Percentiles rank a stretch among this genome's conserved stretches.
Evolutionary conservation across 441 rosid genomes (phyloP).

Genomic region (Pelargonium citronellum): DNA sequence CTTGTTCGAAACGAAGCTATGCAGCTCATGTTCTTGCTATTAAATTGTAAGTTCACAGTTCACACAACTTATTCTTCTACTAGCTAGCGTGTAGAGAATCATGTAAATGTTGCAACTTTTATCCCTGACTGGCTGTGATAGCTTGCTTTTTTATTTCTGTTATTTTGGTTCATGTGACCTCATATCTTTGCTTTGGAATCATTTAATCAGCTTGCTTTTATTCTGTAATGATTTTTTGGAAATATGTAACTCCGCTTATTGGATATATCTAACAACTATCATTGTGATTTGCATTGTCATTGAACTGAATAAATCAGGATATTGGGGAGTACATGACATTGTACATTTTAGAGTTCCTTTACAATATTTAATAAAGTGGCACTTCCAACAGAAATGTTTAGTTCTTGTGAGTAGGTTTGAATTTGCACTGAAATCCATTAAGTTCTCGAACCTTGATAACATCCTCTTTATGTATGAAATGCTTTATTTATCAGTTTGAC

Average conservation of each 20-base stretch:
- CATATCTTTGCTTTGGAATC: constrained; percentile 12
- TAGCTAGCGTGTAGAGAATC: neutral
- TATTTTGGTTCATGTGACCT: neutral
- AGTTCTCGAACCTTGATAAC: neutral
- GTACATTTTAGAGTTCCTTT: neutral
- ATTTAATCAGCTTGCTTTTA: neutral
- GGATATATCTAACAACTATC: no score
- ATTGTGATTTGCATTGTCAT: no score
- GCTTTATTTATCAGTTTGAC: no score
- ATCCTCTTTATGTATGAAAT: no score
- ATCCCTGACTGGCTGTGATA: constrained; percentile 1
- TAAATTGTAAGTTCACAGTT: constrained; percentile 61
- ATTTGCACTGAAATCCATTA: neutral
- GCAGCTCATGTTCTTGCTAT: constrained; percentile 49
- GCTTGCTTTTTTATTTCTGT: neutral
- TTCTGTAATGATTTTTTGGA: constrained; percentile 1
- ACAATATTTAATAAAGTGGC: no score
- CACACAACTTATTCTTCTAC: neutral
- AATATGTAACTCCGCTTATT: neutral
- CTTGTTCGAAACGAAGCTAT: constrained; percentile 63
- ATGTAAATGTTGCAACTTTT: neutral
- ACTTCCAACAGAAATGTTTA: neutral
- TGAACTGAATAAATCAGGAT: neutral
- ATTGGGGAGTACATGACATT: neutral
- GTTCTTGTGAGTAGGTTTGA: neutral